These are phyloP conservation scores for Candida gigantensis DNA, from an alignment of 1,139 yeast genomes.

Conservation along the genomic window DNA sequence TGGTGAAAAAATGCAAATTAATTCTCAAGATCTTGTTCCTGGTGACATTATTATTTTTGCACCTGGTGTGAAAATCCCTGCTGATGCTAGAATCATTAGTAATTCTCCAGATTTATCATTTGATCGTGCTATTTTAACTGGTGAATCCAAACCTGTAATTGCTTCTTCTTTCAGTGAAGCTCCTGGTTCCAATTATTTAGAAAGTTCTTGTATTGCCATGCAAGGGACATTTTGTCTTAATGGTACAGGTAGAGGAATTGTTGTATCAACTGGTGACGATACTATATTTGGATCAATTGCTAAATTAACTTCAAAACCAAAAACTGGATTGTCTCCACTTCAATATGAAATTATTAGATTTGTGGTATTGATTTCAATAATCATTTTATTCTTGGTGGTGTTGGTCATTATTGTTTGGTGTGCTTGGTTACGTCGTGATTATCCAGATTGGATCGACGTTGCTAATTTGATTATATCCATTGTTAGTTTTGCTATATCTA, in stretches of 20 bases:
- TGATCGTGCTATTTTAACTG: slow-evolving; percentile 38
- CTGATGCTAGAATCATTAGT: slow-evolving; percentile 31
- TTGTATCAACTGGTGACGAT: slow-evolving; percentile 32
- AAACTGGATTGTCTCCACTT: slow-evolving; percentile 31
- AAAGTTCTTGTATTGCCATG: slow-evolving; percentile 41
- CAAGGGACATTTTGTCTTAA: slow-evolving; percentile 46
- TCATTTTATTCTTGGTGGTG: slow-evolving; percentile 26
- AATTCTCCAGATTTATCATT: slow-evolving; percentile 29
- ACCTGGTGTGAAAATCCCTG: slow-evolving; percentile 33
- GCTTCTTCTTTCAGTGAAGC: slow-evolving; percentile 22
- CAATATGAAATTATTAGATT: slow-evolving; percentile 34
- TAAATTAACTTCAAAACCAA: slow-evolving; percentile 31
- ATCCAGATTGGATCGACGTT: slow-evolving; percentile 36
- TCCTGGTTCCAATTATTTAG: slow-evolving; percentile 41
- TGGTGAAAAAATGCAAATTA: slow-evolving; percentile 18
- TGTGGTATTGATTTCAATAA: slow-evolving; percentile 22
- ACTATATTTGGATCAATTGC: slow-evolving; percentile 38
- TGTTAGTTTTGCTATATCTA: slow-evolving; percentile 36
- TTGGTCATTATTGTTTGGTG: slow-evolving; percentile 44
- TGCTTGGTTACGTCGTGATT: slow-evolving; percentile 34
- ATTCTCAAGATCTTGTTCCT: slow-evolving; percentile 29
- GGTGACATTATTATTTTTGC: slow-evolving; percentile 30
- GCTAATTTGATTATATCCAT: slow-evolving; percentile 33
- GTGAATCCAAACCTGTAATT: slow-evolving; percentile 33
- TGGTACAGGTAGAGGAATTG: slow-evolving; percentile 34